These are phyloP conservation scores for Chrysoporthe austroafricana DNA, from an alignment of 2,329 filamentous ascomycete species.

Conservation along the genomic window DNA sequence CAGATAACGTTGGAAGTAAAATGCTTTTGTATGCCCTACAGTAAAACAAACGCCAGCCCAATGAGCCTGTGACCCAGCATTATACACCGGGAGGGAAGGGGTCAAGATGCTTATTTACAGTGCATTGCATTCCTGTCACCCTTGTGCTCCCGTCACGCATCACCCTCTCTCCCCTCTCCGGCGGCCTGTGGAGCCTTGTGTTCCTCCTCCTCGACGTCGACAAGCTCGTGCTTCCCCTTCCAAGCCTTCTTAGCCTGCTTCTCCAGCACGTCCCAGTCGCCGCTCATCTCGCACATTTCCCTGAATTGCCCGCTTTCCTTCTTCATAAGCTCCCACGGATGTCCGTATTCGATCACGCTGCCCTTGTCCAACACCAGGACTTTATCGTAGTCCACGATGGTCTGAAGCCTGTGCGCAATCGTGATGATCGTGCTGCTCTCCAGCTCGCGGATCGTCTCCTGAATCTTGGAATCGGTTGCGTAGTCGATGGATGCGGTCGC, in stretches of 20 bases:
- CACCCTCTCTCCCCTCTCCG: background rate
- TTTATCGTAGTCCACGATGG: slow-evolving; percentile 98
- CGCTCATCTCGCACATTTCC: slow-evolving; percentile 68
- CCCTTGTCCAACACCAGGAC: slow-evolving; percentile 93
- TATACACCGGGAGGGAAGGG: background rate
- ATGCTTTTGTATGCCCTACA: slow-evolving; percentile 12
- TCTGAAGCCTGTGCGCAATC: slow-evolving; percentile 93
- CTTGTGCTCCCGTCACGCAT: background rate
- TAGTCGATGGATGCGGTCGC: slow-evolving; percentile 98
- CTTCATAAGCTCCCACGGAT: slow-evolving; percentile 80
- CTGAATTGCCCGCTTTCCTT: slow-evolving; percentile 63
- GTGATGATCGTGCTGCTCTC: slow-evolving; percentile 87
- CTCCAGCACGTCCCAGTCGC: slow-evolving; percentile 55
- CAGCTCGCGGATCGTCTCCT: slow-evolving; percentile 93
- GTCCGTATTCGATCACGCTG: slow-evolving; percentile 83
- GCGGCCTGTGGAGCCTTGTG: background rate
- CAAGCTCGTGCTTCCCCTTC: slow-evolving; percentile 42
- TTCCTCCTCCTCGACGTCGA: slow-evolving; percentile 42
- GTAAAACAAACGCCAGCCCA: background rate
- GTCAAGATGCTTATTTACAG: slow-evolving; percentile 11
- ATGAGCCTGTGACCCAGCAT: background rate
- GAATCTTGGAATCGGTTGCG: slow-evolving; percentile 91
- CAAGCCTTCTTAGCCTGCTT: slow-evolving; percentile 60
- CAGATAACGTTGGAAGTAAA: background rate
- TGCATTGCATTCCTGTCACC: background rate